Evolutionary conservation across 208 protist species (phyloP), one percentile per base, ranked within the genome.

Genomic region (Trypanosoma mega): DNA sequence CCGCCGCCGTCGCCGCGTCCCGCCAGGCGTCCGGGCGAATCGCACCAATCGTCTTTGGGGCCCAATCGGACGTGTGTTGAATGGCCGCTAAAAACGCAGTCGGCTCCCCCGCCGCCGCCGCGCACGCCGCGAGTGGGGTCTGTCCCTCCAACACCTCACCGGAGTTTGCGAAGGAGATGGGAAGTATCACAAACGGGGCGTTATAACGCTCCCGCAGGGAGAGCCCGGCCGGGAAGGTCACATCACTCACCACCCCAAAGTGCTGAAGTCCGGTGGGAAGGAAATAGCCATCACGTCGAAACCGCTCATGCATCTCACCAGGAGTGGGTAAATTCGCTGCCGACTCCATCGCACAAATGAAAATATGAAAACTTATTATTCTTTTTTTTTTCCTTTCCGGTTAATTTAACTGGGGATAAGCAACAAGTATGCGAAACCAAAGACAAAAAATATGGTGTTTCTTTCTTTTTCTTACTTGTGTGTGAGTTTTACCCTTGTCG

Each of bases 211-310:
- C 58, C 0, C 54, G 61, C 26, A 87, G 72, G 30, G 67, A 55
- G 16, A 88, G 54, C 26, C 76, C 45, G 34, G 58, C 51, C 37
- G 76, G 43, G 9, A 88, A 49, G n/a, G 43, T 49, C 0, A 29
- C 48, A 43, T 77, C 71, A n/a, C 71, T 72, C 5, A 44, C 51
- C 45, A 92, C 49, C 11, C 78, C 85, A 63, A 82, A 92, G 14
- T 64, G 54, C 5, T 72, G 72, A 39, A 88, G 76, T 7, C 56
- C 68, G 9, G 58, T 63, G 1, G 74, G 62, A 1, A 47, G 20
- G 47, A 83, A 87, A 29, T 58, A 33, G 7, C 75, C 73, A 1
- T 68, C 58, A n/a, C 34, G 47, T 26, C 26, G 31, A 63, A 74
- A 84, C 39, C 80, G 67, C 6, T 52, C 48, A 11, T 73, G 73